Percentiles rank a stretch among this genome's conserved stretches.
phyloP scores from a whole-genome alignment of 768 basidiomycete genomes.

The Rhizopogon vulgaris region DNA sequence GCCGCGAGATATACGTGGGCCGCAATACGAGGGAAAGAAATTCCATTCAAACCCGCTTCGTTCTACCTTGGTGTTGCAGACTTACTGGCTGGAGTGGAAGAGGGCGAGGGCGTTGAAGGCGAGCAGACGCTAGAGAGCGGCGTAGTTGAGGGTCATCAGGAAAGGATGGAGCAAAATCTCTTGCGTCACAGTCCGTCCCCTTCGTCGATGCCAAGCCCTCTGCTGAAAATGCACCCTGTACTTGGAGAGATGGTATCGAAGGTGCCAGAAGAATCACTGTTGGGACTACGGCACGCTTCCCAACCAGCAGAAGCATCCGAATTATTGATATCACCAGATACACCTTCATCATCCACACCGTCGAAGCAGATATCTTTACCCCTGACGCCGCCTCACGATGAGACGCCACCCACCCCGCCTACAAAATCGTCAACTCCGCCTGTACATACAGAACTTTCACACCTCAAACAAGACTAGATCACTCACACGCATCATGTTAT shows the following conservation, averaged over 20 bases:
- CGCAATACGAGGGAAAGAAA: slow-evolving; percentile 80
- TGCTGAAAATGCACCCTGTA: not conserved
- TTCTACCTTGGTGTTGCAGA: slow-evolving; percentile 86
- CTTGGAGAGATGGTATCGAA: slow-evolving; percentile 1
- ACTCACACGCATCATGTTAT: not conserved
- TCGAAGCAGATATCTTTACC: not conserved
- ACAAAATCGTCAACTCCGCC: not conserved
- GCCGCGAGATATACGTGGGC: slow-evolving; percentile 85
- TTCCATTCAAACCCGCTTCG: slow-evolving; percentile 86
- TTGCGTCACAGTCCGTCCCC: not conserved
- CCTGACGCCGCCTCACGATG: not conserved
- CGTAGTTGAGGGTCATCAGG: not conserved
- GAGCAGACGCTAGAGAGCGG: not conserved
- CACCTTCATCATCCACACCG: not conserved
- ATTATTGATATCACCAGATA: not conserved
- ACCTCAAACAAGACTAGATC: not conserved
- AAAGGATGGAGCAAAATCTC: not conserved
- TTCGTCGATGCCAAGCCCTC: not conserved
- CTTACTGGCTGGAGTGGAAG: slow-evolving; percentile 71
- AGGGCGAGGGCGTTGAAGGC: slow-evolving; percentile 37
- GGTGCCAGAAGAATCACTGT: not conserved
- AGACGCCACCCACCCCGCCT: not conserved
- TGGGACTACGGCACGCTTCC: not conserved
- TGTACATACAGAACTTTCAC: not conserved
- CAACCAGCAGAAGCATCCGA: not conserved